Evolutionary conservation across 768 basidiomycete species (phyloP).

Genomic region (Podaxis sp.): DNA sequence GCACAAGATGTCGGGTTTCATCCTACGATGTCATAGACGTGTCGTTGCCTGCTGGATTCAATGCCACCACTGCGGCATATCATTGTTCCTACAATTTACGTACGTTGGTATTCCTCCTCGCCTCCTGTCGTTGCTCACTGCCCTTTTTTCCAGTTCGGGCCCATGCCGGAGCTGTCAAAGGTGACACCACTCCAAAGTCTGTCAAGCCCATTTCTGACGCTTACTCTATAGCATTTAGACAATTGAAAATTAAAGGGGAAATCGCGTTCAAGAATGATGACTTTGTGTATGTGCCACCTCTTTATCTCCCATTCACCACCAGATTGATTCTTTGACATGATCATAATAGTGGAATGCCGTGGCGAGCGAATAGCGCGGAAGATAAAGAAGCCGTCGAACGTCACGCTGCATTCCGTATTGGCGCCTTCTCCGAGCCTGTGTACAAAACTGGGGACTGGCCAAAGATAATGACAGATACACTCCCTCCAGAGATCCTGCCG

Average conservation of each 20-base stretch:
- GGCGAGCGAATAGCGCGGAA: constrained; percentile 44
- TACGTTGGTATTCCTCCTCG: constrained; percentile 21
- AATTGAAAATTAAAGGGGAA: constrained; percentile 49
- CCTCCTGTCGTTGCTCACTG: background rate
- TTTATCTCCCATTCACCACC: background rate
- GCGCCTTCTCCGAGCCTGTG: constrained; percentile 48
- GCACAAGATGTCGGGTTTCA: background rate
- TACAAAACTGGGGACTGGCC: constrained; percentile 57
- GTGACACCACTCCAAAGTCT: constrained; percentile 20
- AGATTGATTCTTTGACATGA: background rate
- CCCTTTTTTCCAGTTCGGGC: constrained; percentile 36
- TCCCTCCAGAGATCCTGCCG: constrained; percentile 46
- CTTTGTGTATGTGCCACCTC: constrained; percentile 34
- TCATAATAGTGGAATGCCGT: constrained; percentile 39
- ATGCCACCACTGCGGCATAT: constrained; percentile 43
- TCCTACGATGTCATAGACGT: constrained; percentile 26
- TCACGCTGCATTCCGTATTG: constrained; percentile 51
- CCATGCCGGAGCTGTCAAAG: constrained; percentile 51
- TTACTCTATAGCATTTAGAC: constrained; percentile 36
- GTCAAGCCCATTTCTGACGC: background rate
- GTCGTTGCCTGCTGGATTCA: constrained; percentile 41
- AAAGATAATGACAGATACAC: constrained; percentile 45
- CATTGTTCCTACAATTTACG: constrained; percentile 44
- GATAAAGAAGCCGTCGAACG: constrained; percentile 46
- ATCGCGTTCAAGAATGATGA: constrained; percentile 57